Evolutionary conservation across 352 stramenopile species (phyloP), one percentile per base, ranked within the genome.

Genomic region (Plasmopara muralis): DNA sequence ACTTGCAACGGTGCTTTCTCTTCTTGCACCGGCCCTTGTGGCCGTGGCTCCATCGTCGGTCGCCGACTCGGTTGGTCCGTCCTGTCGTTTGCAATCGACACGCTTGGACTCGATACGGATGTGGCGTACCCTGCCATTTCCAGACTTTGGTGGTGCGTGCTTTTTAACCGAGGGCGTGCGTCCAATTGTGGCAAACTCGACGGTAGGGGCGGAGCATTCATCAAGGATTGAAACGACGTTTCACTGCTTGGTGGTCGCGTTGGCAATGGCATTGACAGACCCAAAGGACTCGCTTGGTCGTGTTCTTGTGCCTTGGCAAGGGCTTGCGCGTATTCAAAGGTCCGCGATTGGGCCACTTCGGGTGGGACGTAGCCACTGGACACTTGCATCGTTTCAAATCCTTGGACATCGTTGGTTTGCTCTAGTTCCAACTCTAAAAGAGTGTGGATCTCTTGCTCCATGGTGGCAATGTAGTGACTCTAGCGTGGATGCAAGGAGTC

Each of bases 361-460:
- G 20, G 20, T 25, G 20, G 20, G 20, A 25, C 54, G 9, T 66
- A 60, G 3, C 50, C 43, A 30, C 20, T 25, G 20, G 20, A 3
- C 20, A 14, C 45, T 15, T 53, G 40, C 2, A 43, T 20, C 6
- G 50, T 63, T 18, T 63, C 46, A 49, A 62, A 66, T 33, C 35
- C 50, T 39, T 60, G 61, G 6, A 29, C 14, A 14, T 56, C 16
- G 9, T 65, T 66, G 4, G 51, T 50, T 18, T 69, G 60, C 1
- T 59, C 41, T 33, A 66, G 47, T 47, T 80, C 73, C 12, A 70
- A 62, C 55, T 85, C 70, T 65, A 87, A 78, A 33, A 90, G 47
- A 25, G 80, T 75, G 50, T 78, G 45, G 12, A 90, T 73, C 40
- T 88, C 71, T 12, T 84, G 66, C 31, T 83, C 82, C 58, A 90